Conservation (phyloP, 129 eudicot species). For the Oenanthe sinensis region DNA sequence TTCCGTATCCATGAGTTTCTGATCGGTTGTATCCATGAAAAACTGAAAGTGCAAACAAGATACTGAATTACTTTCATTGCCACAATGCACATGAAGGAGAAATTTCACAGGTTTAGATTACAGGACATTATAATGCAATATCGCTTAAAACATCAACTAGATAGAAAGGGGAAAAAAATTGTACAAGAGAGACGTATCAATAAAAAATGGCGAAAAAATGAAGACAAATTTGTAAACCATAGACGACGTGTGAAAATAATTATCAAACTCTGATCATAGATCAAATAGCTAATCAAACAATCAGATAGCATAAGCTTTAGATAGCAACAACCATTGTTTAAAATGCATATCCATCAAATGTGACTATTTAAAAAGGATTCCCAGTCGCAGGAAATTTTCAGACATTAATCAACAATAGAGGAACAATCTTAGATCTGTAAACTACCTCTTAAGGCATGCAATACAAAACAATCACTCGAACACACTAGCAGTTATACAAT, state of each 20-base stretch:
- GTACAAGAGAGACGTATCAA: background rate
- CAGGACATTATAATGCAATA: background rate
- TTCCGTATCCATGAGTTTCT: constrained; percentile 17
- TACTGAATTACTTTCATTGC: background rate
- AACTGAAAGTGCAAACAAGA: background rate
- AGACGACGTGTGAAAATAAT: background rate
- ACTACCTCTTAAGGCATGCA: background rate
- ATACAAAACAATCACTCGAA: background rate
- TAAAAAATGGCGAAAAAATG: background rate
- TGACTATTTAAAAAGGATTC: background rate
- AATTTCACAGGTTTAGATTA: background rate
- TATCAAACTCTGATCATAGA: background rate
- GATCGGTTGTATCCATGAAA: constrained; percentile 32
- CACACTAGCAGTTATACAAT: background rate
- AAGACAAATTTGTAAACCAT: background rate
- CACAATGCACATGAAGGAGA: constrained; percentile 1
- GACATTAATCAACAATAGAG: background rate
- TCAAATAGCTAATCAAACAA: background rate
- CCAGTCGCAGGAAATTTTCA: background rate
- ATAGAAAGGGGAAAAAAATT: background rate
- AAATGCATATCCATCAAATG: background rate
- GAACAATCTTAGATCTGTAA: background rate
- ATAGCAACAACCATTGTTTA: background rate
- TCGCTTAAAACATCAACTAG: background rate
- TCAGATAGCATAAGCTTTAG: background rate